These are phyloP conservation scores for Taiozyma sp. DNA, from an alignment of 1,139 yeast genomes.

Conservation along the genomic window DNA sequence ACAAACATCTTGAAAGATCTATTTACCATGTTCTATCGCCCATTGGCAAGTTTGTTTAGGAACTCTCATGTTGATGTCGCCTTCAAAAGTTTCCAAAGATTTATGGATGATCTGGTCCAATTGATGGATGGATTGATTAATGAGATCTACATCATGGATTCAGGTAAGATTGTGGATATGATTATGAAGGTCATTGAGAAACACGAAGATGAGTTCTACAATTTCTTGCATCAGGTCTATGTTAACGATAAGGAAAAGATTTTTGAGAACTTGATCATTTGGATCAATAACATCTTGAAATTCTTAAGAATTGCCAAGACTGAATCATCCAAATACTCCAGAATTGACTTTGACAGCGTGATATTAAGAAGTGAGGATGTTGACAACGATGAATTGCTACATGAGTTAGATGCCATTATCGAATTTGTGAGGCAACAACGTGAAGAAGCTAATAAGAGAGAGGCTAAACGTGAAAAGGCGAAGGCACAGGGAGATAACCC, in stretches of 20 bases:
- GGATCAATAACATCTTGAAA: conserved; percentile 63
- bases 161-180: conserved; percentile 56
- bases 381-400: conserved; percentile 31
- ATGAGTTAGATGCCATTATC: conserved; percentile 41
- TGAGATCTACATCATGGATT: conserved; percentile 34
- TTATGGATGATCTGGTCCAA: conserved; percentile 63
- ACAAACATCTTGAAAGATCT: conserved; percentile 65
- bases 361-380: conserved; percentile 21
- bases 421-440: conserved; percentile 39
- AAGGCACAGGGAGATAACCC: conserved; percentile 19
- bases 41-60: conserved; percentile 70
- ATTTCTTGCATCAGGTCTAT: conserved; percentile 73
- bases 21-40: conserved; percentile 76
- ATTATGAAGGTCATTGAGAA: conserved; percentile 59
- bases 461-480: conserved; percentile 22
- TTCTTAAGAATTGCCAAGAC: conserved; percentile 53
- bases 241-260: conserved; percentile 64
- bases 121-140: conserved; percentile 42
- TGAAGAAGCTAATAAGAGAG: conserved; percentile 28
- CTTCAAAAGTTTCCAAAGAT: conserved; percentile 64
- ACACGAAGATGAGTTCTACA: conserved; percentile 67
- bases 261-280: conserved; percentile 61
- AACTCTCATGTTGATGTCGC: conserved; percentile 74
- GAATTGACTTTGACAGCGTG: conserved; percentile 35
- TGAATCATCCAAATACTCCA: conserved; percentile 13